Percentiles rank a stretch among this genome's conserved stretches.
phyloP scores from a whole-genome alignment of 1,284 basidiomycete genomes.

The Marasmius oreades region DNA sequence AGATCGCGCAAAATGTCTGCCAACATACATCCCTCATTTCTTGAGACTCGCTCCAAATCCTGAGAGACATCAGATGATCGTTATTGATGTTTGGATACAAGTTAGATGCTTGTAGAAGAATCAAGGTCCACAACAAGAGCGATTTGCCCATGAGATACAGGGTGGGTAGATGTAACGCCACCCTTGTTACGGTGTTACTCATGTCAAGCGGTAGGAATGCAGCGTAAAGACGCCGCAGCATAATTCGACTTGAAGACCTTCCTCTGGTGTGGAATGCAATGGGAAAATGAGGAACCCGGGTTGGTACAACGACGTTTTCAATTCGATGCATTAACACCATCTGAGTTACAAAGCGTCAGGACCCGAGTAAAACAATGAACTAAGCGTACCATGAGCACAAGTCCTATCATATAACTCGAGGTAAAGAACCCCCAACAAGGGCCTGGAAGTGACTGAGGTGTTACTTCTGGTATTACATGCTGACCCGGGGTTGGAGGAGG shows the following conservation, averaged over 20 bases:
- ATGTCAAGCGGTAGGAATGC: constrained; percentile 60
- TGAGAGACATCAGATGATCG: constrained; percentile 32
- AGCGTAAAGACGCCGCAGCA: constrained; percentile 28
- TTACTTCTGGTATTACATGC: constrained; percentile 9
- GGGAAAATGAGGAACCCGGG: constrained; percentile 31
- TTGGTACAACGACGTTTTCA: constrained; percentile 71
- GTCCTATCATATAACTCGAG: constrained; percentile 62
- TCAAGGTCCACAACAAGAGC: constrained; percentile 51
- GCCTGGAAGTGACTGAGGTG: constrained; percentile 38
- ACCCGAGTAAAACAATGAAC: constrained; percentile 11
- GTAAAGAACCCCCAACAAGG: constrained; percentile 70
- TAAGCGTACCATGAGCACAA: constrained; percentile 57
- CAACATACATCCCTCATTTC: constrained; percentile 67
- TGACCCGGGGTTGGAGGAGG: neutral
- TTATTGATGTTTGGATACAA: constrained; percentile 31
- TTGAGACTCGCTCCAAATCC: constrained; percentile 42
- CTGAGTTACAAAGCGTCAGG: constrained; percentile 29
- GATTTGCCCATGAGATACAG: constrained; percentile 55
- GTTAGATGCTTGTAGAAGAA: constrained; percentile 54
- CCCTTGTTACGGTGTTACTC: constrained; percentile 52
- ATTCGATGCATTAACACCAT: constrained; percentile 67
- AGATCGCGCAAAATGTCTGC: constrained; percentile 66
- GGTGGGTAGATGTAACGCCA: constrained; percentile 57
- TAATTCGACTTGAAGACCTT: constrained; percentile 25
- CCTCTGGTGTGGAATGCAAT: constrained; percentile 16